phyloP scores from a whole-genome alignment of 2,329 filamentous ascomycete species.

The Cytospora schulzeri region DNA sequence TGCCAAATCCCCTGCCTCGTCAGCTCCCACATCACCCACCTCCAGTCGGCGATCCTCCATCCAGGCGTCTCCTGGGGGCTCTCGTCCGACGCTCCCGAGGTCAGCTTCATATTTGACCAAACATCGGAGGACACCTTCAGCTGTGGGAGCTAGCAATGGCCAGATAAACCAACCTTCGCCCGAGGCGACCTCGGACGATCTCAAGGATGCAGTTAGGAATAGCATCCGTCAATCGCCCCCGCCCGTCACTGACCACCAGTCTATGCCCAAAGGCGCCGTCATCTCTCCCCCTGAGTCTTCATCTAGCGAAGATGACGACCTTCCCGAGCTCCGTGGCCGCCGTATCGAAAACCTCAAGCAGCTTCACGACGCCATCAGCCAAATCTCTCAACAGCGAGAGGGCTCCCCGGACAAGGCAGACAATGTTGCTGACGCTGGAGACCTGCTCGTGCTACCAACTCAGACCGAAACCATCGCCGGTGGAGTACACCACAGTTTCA shows the following conservation, averaged over 20 bases:
- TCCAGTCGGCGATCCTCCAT: conserved; percentile 62
- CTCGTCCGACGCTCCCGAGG: conserved; percentile 59
- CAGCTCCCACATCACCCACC: conserved; percentile 58
- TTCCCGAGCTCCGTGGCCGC: conserved; percentile 48
- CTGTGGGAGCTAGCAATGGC: conserved; percentile 34
- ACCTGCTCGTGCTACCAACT: conserved; percentile 41
- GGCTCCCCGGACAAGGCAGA: conserved; percentile 52
- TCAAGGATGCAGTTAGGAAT: conserved; percentile 50
- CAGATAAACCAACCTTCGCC: conserved; percentile 47
- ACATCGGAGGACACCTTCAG: conserved; percentile 62
- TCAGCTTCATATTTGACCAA: conserved; percentile 68
- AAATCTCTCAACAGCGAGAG: conserved; percentile 68
- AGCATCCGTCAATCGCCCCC: conserved; percentile 82
- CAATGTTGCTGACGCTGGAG: conserved; percentile 34
- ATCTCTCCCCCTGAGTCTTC: conserved; percentile 90
- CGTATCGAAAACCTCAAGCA: conserved; percentile 61
- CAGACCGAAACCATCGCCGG: conserved; percentile 39
- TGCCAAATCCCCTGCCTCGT: conserved; percentile 65
- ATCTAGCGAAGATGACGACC: conserved; percentile 81
- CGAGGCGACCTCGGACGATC: conserved; percentile 52
- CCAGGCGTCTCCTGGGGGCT: conserved; percentile 41
- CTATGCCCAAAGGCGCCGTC: conserved; percentile 81
- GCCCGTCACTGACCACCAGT: conserved; percentile 70
- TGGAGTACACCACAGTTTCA: conserved; percentile 50
- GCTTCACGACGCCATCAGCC: conserved; percentile 79